Percentiles rank a stretch among this genome's conserved stretches.
phyloP scores from a whole-genome alignment of 257 asterid species.

The Rhazya stricta region DNA sequence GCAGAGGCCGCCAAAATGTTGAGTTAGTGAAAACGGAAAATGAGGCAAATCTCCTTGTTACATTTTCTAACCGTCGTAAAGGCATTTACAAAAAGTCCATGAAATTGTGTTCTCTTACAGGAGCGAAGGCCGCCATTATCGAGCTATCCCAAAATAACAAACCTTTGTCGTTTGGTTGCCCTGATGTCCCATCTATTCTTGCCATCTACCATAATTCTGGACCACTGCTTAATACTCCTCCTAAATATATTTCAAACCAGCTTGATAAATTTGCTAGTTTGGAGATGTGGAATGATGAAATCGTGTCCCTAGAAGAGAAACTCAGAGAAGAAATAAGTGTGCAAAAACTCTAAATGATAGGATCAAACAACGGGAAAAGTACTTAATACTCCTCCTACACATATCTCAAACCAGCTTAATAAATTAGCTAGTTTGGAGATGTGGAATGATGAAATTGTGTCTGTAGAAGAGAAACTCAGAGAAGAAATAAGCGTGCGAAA shows the following conservation, averaged over 20 bases:
- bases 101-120: background rate
- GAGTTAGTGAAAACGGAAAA: background rate
- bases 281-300: background rate
- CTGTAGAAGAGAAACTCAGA: background rate
- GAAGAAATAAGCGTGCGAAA: background rate
- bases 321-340: background rate
- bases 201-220: background rate
- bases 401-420: background rate
- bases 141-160: background rate
- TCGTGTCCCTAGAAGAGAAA: background rate
- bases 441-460: background rate
- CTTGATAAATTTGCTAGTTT: background rate
- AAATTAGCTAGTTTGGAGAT: background rate
- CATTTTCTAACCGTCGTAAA: slow-evolving; percentile 1
- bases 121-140: slow-evolving; percentile 6
- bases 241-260: background rate
- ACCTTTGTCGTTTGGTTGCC: slow-evolving; percentile 2
- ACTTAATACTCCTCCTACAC: background rate
- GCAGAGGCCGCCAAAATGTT: slow-evolving; percentile 12
- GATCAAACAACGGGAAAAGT: background rate
- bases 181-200: slow-evolving; percentile 1
- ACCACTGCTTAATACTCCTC: background rate
- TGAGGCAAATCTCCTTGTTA: slow-evolving; percentile 4
- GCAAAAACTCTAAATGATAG: background rate
- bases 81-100: slow-evolving; percentile 6